These are phyloP conservation scores for Berkeleyomyces rouxiae DNA, from an alignment of 2,329 filamentous ascomycete species.

Conservation along the genomic window DNA sequence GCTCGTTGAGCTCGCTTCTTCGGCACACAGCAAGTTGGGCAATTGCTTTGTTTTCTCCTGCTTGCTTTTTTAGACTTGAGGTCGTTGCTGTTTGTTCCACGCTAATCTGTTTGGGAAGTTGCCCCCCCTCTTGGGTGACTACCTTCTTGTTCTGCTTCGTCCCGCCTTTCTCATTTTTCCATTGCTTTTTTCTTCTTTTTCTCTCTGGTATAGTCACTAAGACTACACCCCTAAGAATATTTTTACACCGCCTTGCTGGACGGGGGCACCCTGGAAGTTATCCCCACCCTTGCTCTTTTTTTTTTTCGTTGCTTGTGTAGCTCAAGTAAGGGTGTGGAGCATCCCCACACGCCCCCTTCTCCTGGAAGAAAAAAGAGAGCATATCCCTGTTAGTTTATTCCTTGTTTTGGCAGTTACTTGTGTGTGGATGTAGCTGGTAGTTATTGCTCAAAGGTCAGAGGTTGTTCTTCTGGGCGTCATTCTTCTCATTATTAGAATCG, in stretches of 20 bases:
- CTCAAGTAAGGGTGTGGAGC: neutral
- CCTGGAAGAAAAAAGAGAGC: neutral
- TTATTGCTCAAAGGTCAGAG: neutral
- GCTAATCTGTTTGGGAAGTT: constrained; percentile 2
- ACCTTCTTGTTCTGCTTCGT: neutral
- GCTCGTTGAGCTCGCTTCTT: neutral
- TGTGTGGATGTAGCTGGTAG: neutral
- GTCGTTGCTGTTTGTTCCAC: neutral
- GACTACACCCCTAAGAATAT: neutral
- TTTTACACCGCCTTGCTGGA: neutral
- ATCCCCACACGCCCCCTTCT: neutral
- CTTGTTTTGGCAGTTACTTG: constrained; percentile 1
- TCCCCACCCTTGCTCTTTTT: neutral
- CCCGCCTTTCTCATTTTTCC: neutral
- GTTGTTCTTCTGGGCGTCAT: neutral
- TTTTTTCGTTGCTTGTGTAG: neutral
- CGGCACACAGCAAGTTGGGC: neutral
- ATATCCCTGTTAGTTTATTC: neutral
- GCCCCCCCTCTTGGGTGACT: neutral
- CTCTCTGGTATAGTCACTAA: neutral
- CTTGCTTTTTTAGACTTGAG: neutral
- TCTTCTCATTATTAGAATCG: constrained; percentile 6
- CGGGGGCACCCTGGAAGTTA: neutral
- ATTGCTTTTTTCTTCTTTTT: neutral
- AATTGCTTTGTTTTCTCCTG: neutral